Base-by-base conservation (phyloP, 106 monocot genomes). In the Amphibolis antarctica region DNA sequence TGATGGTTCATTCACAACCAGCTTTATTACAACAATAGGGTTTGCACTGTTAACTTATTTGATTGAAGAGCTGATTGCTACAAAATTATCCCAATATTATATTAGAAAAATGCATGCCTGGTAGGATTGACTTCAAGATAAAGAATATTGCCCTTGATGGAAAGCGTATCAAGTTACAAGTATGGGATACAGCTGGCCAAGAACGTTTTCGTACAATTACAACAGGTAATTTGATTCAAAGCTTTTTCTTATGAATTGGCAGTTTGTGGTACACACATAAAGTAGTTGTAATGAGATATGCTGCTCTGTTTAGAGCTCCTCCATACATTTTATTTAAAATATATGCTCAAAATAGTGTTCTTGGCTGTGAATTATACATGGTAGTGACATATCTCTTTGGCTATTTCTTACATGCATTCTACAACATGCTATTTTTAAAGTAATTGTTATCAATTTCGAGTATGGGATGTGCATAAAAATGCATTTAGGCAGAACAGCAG, bases 1-100 rank as follows among this genome's bases (percentile, higher is more conserved):
- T 14, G 86, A 86, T 83, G 86, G 80, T n/a, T 86, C 86, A 25
- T 86, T 86, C 77, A 86, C 82, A 15, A 86, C 86, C 25, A 86
- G 86, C 69, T 86, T 86, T 71, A 83, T 82, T 46, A 83, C 86
- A n/a, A 86, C 86, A 36, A 86, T 86, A 42, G 82, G 86, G 86
- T 60, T 20, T 60, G 60, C 80, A 24, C n/a, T 36, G 36, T 36
- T 36, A 36, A 36, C 2, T 7, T 36, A 36, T 36, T 36, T 36
- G 36, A 36, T 36, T 36, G 36, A 2, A 36, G 36, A 36, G 59
- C 28, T 60, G 28, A 29, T 3, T 12, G 30, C 31, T 28, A 30
- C 4, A 0, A 12, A 14, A 28, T 23, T 36, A 7, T 36, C 11
- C 28, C 58, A 25, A 23, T 28, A 4, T 42, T 7, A 31, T 17